These are phyloP conservation scores for Podosphaera fusca DNA, from an alignment of 2,329 filamentous ascomycete species.

Conservation along the genomic window DNA sequence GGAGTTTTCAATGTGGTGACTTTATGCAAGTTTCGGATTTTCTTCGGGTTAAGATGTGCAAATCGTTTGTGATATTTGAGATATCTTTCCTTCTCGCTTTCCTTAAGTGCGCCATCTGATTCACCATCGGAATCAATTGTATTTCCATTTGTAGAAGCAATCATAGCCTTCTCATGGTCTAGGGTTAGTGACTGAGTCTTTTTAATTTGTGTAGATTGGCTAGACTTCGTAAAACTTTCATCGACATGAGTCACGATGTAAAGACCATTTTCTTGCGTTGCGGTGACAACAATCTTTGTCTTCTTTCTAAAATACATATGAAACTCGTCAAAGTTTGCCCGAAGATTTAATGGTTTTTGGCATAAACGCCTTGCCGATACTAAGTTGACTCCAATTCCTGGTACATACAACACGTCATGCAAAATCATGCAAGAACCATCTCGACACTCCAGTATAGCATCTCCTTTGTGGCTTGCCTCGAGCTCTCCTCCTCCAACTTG, in stretches of 20 bases:
- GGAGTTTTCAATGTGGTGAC: not conserved
- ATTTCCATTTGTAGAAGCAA: not conserved
- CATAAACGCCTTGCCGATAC: too few species aligned
- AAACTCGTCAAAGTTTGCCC: not conserved
- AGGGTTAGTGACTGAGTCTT: not conserved
- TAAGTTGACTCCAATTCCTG: too few species aligned
- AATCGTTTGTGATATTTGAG: not conserved
- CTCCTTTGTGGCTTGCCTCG: too few species aligned
- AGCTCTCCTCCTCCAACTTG: too few species aligned
- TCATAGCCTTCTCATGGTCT: not conserved
- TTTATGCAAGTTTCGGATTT: not conserved
- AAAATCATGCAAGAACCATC: too few species aligned
- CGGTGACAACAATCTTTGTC: not conserved
- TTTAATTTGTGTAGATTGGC: not conserved
- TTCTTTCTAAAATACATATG: not conserved
- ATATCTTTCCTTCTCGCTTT: not conserved
- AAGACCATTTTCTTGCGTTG: not conserved
- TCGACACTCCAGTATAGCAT: too few species aligned
- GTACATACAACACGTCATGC: too few species aligned
- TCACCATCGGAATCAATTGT: not conserved
- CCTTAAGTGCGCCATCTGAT: not conserved
- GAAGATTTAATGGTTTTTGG: too few species aligned
- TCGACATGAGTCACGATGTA: not conserved
- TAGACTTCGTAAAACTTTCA: too few species aligned
- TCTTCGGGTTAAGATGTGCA: not conserved